Evolutionary conservation across 768 basidiomycete species (phyloP).

Genomic region (Trametes gibbosa): DNA sequence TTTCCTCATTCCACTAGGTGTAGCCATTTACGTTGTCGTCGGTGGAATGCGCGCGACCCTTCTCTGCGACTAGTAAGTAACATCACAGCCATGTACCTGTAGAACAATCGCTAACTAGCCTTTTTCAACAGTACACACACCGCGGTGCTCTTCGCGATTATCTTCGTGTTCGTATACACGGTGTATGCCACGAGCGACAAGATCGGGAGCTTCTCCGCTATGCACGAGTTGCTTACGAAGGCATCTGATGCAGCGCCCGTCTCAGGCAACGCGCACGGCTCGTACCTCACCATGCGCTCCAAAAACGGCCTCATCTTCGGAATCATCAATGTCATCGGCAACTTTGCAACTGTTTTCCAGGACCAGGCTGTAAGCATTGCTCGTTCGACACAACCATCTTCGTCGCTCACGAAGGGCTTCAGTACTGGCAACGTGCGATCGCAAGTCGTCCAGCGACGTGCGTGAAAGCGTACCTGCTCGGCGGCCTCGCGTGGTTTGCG

Average conservation of each 20-base stretch:
- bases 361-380: conserved; percentile 35
- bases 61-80: conserved; percentile 76
- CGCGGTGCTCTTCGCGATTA: conserved; percentile 80
- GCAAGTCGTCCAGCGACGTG: conserved; percentile 81
- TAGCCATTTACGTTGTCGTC: conserved; percentile 84
- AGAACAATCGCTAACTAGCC: too few relatives aligned
- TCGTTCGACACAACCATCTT: too few relatives aligned
- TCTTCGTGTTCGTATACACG: conserved; percentile 72
- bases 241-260: conserved; percentile 60
- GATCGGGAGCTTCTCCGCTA: conserved; percentile 74
- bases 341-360: conserved; percentile 66
- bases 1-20: conserved; percentile 86
- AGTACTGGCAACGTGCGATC: conserved; percentile 90
- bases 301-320: conserved; percentile 61
- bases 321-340: conserved; percentile 85
- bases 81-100: too few relatives aligned
- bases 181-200: conserved; percentile 77
- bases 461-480: conserved; percentile 88
- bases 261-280: conserved; percentile 78
- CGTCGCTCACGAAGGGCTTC: background rate
- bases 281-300: conserved; percentile 61
- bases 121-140: conserved; percentile 88
- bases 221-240: conserved; percentile 75
- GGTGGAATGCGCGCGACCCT: conserved; percentile 87
- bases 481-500: conserved; percentile 89